Evolutionary conservation across 169 alveolate species (phyloP).

Genomic region (Cryptosporidium parvum): DNA sequence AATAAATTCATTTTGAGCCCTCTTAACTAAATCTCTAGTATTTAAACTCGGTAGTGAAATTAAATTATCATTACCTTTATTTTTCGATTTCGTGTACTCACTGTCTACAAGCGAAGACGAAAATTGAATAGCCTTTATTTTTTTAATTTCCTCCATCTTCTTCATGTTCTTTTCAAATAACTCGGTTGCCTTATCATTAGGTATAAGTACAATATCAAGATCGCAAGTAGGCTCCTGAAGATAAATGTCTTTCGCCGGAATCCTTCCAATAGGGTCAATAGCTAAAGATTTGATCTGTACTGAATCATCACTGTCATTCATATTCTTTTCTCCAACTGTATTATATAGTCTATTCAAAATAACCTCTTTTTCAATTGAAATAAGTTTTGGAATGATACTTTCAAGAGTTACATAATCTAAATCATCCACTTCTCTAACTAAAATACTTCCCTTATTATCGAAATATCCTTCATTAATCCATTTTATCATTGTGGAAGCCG

Average conservation of each 20-base stretch:
- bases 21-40: conserved; percentile 39
- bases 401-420: conserved; percentile 71
- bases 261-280: conserved; percentile 69
- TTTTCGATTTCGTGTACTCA: conserved; percentile 3
- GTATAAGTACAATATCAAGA: conserved; percentile 52
- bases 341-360: conserved; percentile 43
- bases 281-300: conserved; percentile 46
- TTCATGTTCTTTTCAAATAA: conserved; percentile 62
- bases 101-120: conserved; percentile 54
- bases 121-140: conserved; percentile 57
- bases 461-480: conserved; percentile 74
- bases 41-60: conserved; percentile 48
- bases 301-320: neutral
- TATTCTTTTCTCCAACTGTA: conserved; percentile 31
- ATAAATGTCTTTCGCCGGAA: conserved; percentile 72
- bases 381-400: conserved; percentile 50
- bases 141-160: conserved; percentile 61
- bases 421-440: conserved; percentile 49
- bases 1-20: conserved; percentile 60
- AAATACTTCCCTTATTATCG: conserved; percentile 51
- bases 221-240: conserved; percentile 73
- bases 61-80: conserved; percentile 18
- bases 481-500: conserved; percentile 33
- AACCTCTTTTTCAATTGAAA: conserved; percentile 25
- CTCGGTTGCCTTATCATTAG: conserved; percentile 56